Percentiles rank a stretch among this genome's conserved stretches.
Conservation (phyloP, 2,329 filamentous ascomycete genomes). For the Exophiala sp. region DNA sequence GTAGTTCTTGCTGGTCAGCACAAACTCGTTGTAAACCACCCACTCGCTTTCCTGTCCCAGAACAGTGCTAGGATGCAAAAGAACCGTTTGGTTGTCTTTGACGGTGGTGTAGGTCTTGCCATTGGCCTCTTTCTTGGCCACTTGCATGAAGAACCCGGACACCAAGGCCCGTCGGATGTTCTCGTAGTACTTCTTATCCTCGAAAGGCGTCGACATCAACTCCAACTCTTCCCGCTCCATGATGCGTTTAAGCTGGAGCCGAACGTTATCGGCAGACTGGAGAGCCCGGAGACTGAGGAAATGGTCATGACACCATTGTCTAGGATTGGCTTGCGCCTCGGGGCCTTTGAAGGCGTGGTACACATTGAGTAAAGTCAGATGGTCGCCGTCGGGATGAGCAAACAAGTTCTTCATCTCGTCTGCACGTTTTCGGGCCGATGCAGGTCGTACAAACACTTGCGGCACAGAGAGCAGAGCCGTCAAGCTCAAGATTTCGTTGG, state of each 20-base stretch:
- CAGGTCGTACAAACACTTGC: slow-evolving; percentile 85
- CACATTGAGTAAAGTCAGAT: slow-evolving; percentile 91
- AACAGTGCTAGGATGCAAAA: slow-evolving; percentile 90
- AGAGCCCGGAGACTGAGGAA: slow-evolving; percentile 86
- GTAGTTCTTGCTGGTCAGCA: slow-evolving; percentile 96
- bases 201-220: slow-evolving; percentile 80
- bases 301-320: slow-evolving; percentile 95
- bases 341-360: slow-evolving; percentile 93
- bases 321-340: slow-evolving; percentile 63
- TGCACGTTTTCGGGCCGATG: slow-evolving; percentile 76
- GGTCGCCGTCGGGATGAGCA: slow-evolving; percentile 86
- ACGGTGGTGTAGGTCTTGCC: slow-evolving; percentile 92
- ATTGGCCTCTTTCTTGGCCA: slow-evolving; percentile 83
- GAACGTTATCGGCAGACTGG: slow-evolving; percentile 89
- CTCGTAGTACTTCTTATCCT: slow-evolving; percentile 95
- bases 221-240: slow-evolving; percentile 91
- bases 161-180: slow-evolving; percentile 92
- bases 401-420: slow-evolving; percentile 98
- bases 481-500: slow-evolving; percentile 94
- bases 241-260: slow-evolving; percentile 83
- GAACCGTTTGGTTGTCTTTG: slow-evolving; percentile 90
- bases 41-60: slow-evolving; percentile 85
- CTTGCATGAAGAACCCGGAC: slow-evolving; percentile 98
- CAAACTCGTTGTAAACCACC: slow-evolving; percentile 98
- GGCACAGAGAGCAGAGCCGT: slow-evolving; percentile 91